Evolutionary conservation across 164 flowering plant species (phyloP), one percentile per base, ranked within the genome.

Genomic region (Vitis rupestris): DNA sequence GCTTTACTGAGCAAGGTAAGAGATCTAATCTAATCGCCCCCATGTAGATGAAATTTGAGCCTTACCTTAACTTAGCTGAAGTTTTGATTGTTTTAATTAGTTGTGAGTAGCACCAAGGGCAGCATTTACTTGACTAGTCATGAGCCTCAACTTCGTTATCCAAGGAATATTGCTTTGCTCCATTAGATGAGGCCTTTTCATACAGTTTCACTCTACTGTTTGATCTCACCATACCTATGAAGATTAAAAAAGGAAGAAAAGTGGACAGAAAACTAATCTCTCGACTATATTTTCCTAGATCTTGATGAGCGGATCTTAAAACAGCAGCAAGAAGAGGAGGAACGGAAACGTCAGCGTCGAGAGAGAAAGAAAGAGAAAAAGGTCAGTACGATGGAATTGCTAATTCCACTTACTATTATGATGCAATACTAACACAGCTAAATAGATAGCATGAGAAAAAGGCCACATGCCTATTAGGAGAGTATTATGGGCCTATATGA

Each of bases 361-460:
- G 98, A 93, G 74, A 91, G 81, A 64, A 95, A 93, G 87, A 95
- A 95, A 87, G 99, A 95, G 79, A 95, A 94, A 82, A 92, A 93
- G 96, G 98, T 89, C 68, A 69, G 79, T 71, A 13, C 16, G 17
- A 2, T 17, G 13, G 3, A 23, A 10, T 50, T 23, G 56, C 30
- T 59, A 48, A 12, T 27, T 50, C 15, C 2, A 55, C 3, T 17
- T 37, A 5, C 8, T 48, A 3, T 50, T 23, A 15, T 19, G 11
- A 8, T 15, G 66, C 44, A 9, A 11, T 50, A 19, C 44, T 31
- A 6, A 31, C 44, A 6, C 44, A 31, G 44, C 44, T 31, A 31
- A 4, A 31, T 31, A 4, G 44, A 4, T 31, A 31, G 44, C 5
- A 31, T 31, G 44, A 31, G 44, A 31, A 31, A 31, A 4, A 31